These are phyloP conservation scores for Asclepias syriaca DNA, from an alignment of 257 asterid genomes.

Conservation along the genomic window DNA sequence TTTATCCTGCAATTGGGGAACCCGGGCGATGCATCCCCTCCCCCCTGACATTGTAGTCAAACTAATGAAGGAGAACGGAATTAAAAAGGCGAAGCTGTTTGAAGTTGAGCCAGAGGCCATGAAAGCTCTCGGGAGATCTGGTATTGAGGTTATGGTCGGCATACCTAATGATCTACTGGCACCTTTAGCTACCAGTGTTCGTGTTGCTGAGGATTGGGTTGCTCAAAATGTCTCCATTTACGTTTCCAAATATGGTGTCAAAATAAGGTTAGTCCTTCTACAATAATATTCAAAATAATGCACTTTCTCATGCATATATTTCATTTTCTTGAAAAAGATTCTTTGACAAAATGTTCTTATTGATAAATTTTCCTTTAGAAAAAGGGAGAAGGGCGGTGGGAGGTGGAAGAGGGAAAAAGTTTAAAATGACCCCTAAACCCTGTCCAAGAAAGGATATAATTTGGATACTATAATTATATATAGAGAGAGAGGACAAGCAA, in stretches of 20 bases:
- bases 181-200: conserved; percentile 49
- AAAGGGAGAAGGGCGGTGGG: not conserved
- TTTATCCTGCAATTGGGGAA: conserved; percentile 71
- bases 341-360: not conserved
- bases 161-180: conserved; percentile 87
- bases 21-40: conserved; percentile 56
- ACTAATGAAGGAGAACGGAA: conserved; percentile 73
- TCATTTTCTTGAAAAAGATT: not conserved
- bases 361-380: not conserved
- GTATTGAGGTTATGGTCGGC: conserved; percentile 88
- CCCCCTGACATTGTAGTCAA: conserved; percentile 60
- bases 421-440: not conserved
- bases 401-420: not conserved
- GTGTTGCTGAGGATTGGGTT: conserved; percentile 76
- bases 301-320: too few species aligned
- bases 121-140: conserved; percentile 67
- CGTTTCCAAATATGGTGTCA: conserved; percentile 61
- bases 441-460: not conserved
- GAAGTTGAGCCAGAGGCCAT: conserved; percentile 66
- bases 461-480: not conserved
- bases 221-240: conserved; percentile 57
- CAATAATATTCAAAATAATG: too few species aligned
- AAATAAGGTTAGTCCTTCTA: conserved; percentile 47
- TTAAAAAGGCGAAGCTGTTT: conserved; percentile 77
- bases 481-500: too few species aligned